Evolutionary conservation across 139 green algal species (phyloP).

Genomic region (Chlamydomonas sp.): DNA sequence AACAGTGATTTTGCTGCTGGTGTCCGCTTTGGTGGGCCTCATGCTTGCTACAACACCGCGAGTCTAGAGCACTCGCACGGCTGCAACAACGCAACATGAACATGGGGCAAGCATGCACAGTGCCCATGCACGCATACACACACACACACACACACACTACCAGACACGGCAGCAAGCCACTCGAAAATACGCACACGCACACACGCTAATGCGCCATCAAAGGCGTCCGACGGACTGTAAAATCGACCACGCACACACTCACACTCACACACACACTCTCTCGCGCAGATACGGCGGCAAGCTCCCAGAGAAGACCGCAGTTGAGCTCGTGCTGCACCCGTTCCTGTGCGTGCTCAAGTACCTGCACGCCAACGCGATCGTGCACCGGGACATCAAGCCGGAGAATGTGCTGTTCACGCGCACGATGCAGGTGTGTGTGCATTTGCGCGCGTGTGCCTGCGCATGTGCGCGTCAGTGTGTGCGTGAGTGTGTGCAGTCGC

Average conservation of each 20-base stretch:
- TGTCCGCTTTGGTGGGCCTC: no score
- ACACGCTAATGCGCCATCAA: no score
- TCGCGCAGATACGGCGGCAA: conserved; percentile 32
- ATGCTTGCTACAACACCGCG: no score
- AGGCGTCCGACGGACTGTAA: not conserved
- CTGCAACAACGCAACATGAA: no score
- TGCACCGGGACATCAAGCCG: conserved; percentile 31
- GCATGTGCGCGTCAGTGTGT: no score
- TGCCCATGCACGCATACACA: not conserved
- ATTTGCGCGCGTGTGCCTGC: no score
- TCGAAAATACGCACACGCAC: not conserved
- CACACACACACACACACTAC: not conserved
- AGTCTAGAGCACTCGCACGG: no score
- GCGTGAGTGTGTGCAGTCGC: no score
- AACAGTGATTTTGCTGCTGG: no score
- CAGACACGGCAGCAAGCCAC: not conserved
- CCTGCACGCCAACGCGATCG: conserved; percentile 31
- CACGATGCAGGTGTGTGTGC: conserved; percentile 28
- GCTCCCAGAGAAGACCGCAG: conserved; percentile 34
- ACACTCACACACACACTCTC: not conserved
- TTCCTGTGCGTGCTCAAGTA: conserved; percentile 36
- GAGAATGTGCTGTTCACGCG: conserved; percentile 37
- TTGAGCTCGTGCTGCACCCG: conserved; percentile 39
- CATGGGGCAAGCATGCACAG: not conserved
- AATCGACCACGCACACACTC: not conserved